These are phyloP conservation scores for Cryphonectria carpinicola DNA, from an alignment of 2,329 filamentous ascomycete species.

Conservation along the genomic window DNA sequence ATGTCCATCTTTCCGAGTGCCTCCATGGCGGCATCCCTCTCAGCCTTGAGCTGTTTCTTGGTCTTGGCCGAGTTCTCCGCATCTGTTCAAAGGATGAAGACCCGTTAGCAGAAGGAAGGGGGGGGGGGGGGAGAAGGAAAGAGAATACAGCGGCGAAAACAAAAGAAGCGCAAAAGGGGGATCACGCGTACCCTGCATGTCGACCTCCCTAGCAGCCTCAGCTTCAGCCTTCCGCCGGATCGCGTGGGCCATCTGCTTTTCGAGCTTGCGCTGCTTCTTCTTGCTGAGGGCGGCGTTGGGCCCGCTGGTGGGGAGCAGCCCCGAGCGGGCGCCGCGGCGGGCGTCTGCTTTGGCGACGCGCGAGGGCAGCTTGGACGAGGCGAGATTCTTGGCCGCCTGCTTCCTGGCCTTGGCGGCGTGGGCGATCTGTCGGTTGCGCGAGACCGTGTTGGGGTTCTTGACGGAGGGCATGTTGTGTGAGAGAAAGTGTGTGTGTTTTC, in stretches of 20 bases:
- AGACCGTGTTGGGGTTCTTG: slow-evolving; percentile 61
- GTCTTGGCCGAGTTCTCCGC: slow-evolving; percentile 16
- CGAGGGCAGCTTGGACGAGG: slow-evolving; percentile 33
- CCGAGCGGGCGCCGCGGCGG: slow-evolving; percentile 54
- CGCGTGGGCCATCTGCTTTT: slow-evolving; percentile 57
- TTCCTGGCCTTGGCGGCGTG: slow-evolving; percentile 50
- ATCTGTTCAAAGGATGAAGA: neutral
- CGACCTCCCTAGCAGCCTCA: slow-evolving; percentile 37
- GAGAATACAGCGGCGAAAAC: neutral
- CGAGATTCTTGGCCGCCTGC: slow-evolving; percentile 46
- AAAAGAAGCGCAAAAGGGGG: neutral
- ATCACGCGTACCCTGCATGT: slow-evolving; percentile 26
- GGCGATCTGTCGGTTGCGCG: slow-evolving; percentile 56
- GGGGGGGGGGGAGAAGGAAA: too few species aligned
- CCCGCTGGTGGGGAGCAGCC: slow-evolving; percentile 60
- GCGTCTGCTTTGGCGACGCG: slow-evolving; percentile 42
- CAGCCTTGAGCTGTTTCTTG: slow-evolving; percentile 29
- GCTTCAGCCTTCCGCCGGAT: slow-evolving; percentile 56
- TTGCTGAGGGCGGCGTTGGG: slow-evolving; percentile 54
- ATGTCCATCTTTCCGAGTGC: slow-evolving; percentile 29
- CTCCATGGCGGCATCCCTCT: slow-evolving; percentile 25
- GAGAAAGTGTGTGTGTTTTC: neutral
- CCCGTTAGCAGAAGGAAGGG: neutral
- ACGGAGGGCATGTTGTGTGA: slow-evolving; percentile 54
- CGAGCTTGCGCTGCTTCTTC: slow-evolving; percentile 61